Evolutionary conservation across 2,329 filamentous ascomycete species (phyloP).

Genomic region (Colletotrichum sp.): DNA sequence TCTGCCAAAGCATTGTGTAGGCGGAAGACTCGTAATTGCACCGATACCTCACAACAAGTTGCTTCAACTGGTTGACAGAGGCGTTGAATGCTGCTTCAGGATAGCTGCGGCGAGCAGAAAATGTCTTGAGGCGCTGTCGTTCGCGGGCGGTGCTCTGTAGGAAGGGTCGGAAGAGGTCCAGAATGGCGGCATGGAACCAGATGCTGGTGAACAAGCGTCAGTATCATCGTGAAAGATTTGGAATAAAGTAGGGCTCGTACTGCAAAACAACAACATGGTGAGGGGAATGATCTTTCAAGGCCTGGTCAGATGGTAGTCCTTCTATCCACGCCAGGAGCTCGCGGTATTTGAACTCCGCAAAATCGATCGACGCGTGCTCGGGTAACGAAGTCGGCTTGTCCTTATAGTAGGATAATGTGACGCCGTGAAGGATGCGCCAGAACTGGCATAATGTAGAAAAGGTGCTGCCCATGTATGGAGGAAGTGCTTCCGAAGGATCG

Average conservation of each 20-base stretch:
- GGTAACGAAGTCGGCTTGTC: constrained; percentile 9
- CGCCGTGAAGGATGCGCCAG: constrained; percentile 41
- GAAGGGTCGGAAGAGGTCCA: constrained; percentile 41
- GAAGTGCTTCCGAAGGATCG: too few species aligned
- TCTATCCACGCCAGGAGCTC: constrained; percentile 44
- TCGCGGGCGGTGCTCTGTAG: neutral
- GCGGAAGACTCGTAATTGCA: constrained; percentile 34
- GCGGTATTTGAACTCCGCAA: constrained; percentile 42
- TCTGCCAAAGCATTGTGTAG: constrained; percentile 45
- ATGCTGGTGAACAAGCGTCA: constrained; percentile 30
- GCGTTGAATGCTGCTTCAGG: constrained; percentile 35
- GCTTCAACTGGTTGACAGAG: constrained; percentile 42
- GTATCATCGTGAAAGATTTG: too few species aligned
- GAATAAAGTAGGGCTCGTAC: constrained; percentile 28
- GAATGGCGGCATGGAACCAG: constrained; percentile 43
- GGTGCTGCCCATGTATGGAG: constrained; percentile 27
- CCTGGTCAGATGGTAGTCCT: constrained; percentile 29
- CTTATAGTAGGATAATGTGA: constrained; percentile 31
- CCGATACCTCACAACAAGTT: constrained; percentile 40
- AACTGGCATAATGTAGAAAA: constrained; percentile 38
- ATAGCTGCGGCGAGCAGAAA: constrained; percentile 30
- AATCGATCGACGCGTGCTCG: constrained; percentile 23
- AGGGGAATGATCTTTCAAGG: constrained; percentile 28
- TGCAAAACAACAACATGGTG: constrained; percentile 42
- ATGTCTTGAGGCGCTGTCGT: constrained; percentile 30